Evolutionary conservation across 176 grass and related monocot genomes (phyloP).

Genomic region (Cenchrus purpureus): DNA sequence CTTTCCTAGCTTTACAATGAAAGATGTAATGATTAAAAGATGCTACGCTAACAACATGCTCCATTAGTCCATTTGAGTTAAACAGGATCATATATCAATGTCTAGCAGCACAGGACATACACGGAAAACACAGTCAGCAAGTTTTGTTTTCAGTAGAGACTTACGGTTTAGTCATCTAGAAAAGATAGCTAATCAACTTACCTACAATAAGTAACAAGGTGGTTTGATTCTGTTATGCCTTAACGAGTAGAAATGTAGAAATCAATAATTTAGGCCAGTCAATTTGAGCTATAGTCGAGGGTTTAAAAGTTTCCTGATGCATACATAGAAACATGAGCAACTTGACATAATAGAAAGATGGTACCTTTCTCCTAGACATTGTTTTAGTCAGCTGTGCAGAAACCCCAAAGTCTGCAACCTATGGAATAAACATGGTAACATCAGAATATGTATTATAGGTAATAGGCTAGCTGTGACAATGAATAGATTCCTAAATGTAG

Average conservation of each 20-base stretch:
- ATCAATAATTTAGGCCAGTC: slow-evolving; percentile 2
- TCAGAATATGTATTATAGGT: slow-evolving; percentile 23
- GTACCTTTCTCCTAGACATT: slow-evolving; percentile 99
- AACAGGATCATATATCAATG: neutral
- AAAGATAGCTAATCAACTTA: neutral
- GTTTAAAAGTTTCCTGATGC: neutral
- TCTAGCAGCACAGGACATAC: slow-evolving; percentile 12
- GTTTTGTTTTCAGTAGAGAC: slow-evolving; percentile 8
- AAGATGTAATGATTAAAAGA: slow-evolving; percentile 6
- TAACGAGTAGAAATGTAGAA: slow-evolving; percentile 30
- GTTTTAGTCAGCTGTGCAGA: slow-evolving; percentile 99
- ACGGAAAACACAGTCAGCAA: neutral
- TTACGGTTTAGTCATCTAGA: neutral
- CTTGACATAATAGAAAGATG: slow-evolving; percentile 10
- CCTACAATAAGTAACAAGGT: neutral
- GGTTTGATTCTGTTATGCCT: neutral
- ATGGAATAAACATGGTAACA: slow-evolving; percentile 29
- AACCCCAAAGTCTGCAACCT: slow-evolving; percentile 99
- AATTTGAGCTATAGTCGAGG: slow-evolving; percentile 4
- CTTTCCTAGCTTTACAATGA: neutral
- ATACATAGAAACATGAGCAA: slow-evolving; percentile 31
- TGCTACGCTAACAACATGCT: neutral
- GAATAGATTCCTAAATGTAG: slow-evolving; percentile 27
- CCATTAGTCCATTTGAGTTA: neutral
- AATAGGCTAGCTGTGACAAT: neutral